Percentiles rank a stretch among this genome's conserved stretches.
Evolutionary conservation across 768 basidiomycete genomes (phyloP).

Genomic region (Paxillus rubicundulus): DNA sequence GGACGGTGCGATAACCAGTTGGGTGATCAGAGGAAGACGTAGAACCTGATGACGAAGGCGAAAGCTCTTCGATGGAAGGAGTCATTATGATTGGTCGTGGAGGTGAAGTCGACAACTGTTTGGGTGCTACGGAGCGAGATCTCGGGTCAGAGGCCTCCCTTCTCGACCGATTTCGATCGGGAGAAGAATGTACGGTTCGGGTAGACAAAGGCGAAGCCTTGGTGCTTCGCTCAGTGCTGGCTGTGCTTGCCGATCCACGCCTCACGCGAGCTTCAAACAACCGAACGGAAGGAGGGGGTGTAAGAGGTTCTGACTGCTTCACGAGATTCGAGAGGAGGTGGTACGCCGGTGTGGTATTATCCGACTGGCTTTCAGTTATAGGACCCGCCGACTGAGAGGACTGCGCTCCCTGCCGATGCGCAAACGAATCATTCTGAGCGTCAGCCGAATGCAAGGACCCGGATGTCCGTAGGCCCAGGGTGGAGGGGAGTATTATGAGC

Average conservation of each 20-base stretch:
- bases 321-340: slow-evolving; percentile 61
- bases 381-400: not conserved
- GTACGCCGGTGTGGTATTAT: slow-evolving; percentile 55
- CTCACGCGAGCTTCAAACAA: slow-evolving; percentile 35
- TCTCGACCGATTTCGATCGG: slow-evolving; percentile 13
- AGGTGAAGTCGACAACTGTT: slow-evolving; percentile 14
- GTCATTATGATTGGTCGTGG: slow-evolving; percentile 50
- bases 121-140: slow-evolving; percentile 33
- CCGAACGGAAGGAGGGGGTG: slow-evolving; percentile 21
- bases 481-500: slow-evolving; percentile 63
- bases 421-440: slow-evolving; percentile 3
- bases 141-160: slow-evolving; percentile 8
- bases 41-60: slow-evolving; percentile 49
- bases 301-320: slow-evolving; percentile 30
- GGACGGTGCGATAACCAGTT: slow-evolving; percentile 59
- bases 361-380: slow-evolving; percentile 37
- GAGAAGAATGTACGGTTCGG: slow-evolving; percentile 8
- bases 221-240: slow-evolving; percentile 24
- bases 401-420: slow-evolving; percentile 1
- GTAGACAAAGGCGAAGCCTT: slow-evolving; percentile 12
- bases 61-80: slow-evolving; percentile 55
- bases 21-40: slow-evolving; percentile 53
- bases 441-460: slow-evolving; percentile 26
- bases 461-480: slow-evolving; percentile 57
- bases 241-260: slow-evolving; percentile 33